Evolutionary conservation across 257 asterid species (phyloP), one percentile per base, ranked within the genome.

Genomic region (Sherardia arvensis): DNA sequence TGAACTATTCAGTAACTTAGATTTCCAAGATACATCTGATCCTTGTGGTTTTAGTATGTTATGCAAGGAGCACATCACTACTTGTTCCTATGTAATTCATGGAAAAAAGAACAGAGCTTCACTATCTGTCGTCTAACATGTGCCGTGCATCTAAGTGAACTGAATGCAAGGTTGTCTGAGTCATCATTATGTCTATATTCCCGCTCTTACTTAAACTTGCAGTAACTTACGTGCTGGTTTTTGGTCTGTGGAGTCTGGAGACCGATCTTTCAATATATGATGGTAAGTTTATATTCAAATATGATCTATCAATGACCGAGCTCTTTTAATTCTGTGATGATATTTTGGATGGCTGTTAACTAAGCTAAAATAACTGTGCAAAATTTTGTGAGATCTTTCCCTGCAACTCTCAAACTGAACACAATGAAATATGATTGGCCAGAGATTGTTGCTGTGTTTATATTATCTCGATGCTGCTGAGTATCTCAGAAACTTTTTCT

Each of bases 71-170:
- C 23, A 27, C 34, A 55, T 27, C 21, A 55, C 36, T 55, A 11
- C 34, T 29, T 21, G 34, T 56, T 56, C 22, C 32, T 32, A 11
- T 15, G 53, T 64, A 38, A 62, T 61, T 61, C 56, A 27, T 21
- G n/a, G 57, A 36, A 45, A 27, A 3, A 43, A 27, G 25, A 49
- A 62, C 21, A 28, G 28, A 28, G 10, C 11, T 21, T 17, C 30
- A 53, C 51, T 29, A 17, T n/a, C 7, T 59, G 23, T 67, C 33
- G 8, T 11, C 28, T 21, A 12, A 1, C 7, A 9, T 11, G 17
- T 26, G n/a, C 43, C 11, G n/a, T 40, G 67, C 71, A 43, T 56
- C 49, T 17, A 64, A 64, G n/a, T 21, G n/a, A 30, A 28, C 23
- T 45, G 45, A 47, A 63, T 26, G 43, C 43, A 43, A 62, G 33